Percentiles rank a stretch among this genome's conserved stretches.
Conservation (phyloP, 1,284 basidiomycete genomes). For the Microstroma glucosiphilum region DNA sequence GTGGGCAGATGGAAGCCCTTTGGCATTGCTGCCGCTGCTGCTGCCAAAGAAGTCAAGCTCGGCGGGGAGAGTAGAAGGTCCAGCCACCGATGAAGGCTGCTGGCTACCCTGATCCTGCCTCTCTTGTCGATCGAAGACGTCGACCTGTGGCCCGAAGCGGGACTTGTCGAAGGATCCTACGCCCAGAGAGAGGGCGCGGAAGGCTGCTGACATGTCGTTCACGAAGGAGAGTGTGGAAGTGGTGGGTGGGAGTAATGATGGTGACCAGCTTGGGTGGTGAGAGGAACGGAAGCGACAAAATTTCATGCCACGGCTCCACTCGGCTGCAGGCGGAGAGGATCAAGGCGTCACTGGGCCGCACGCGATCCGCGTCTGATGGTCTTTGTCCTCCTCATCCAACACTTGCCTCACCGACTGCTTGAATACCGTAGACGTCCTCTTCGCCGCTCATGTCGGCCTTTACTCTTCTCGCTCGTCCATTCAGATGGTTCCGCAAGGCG, state of each 20-base stretch:
- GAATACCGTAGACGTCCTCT: background rate
- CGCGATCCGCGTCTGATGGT: no score
- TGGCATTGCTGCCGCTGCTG: slow-evolving; percentile 10
- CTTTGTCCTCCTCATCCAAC: no score
- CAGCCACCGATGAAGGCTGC: no score
- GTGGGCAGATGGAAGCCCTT: no score
- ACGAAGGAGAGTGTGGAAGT: background rate
- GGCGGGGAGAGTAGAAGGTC: slow-evolving; percentile 21
- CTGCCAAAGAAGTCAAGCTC: slow-evolving; percentile 37
- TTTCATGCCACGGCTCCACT: no score
- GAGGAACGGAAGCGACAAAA: no score
- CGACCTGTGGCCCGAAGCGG: background rate
- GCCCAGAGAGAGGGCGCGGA: slow-evolving; percentile 1
- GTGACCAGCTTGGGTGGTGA: no score
- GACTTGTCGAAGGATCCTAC: slow-evolving; percentile 5
- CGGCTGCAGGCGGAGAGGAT: no score
- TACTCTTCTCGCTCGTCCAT: background rate
- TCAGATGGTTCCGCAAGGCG: slow-evolving; percentile 13
- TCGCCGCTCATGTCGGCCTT: background rate
- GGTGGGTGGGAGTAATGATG: background rate
- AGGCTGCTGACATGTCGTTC: background rate
- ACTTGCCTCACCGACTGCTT: no score
- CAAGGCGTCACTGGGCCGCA: no score
- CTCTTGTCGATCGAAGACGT: background rate
- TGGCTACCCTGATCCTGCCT: no score